These are phyloP conservation scores for Dictyophora rubrovolvata DNA, from an alignment of 768 basidiomycete species.

Conservation along the genomic window DNA sequence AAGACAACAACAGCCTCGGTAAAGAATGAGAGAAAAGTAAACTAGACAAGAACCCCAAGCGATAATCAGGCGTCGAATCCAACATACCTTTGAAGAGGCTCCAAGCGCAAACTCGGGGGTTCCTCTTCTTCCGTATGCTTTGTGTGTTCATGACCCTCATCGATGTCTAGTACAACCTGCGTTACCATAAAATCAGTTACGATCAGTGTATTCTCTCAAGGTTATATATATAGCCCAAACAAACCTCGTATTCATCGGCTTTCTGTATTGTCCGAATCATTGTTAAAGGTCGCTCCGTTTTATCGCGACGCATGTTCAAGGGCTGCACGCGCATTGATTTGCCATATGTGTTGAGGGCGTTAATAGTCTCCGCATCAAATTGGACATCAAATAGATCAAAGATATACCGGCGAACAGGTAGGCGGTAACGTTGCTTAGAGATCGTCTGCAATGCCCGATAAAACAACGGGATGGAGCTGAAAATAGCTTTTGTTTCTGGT, in stretches of 20 bases:
- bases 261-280: conserved; percentile 8
- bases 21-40: neutral
- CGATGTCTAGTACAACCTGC: conserved; percentile 5
- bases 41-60: neutral
- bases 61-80: conserved; percentile 8
- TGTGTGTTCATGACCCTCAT: neutral
- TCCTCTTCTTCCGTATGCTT: conserved; percentile 2
- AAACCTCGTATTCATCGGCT: conserved; percentile 9
- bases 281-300: conserved; percentile 5
- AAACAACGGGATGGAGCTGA: conserved; percentile 68
- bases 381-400: conserved; percentile 86
- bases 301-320: conserved; percentile 13
- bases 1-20: neutral
- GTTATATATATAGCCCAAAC: neutral
- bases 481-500: conserved; percentile 63
- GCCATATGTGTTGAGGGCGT: conserved; percentile 42
- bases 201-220: neutral
- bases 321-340: conserved; percentile 36
- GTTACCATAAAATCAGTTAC: neutral
- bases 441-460: conserved; percentile 82
- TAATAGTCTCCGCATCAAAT: conserved; percentile 52
- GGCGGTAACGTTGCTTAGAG: conserved; percentile 80
- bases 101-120: conserved; percentile 2
- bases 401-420: conserved; percentile 87
- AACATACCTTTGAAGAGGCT: conserved; percentile 4